Base-by-base conservation (phyloP, 2,329 filamentous ascomycete genomes). In the Metarhizium robertsii region DNA sequence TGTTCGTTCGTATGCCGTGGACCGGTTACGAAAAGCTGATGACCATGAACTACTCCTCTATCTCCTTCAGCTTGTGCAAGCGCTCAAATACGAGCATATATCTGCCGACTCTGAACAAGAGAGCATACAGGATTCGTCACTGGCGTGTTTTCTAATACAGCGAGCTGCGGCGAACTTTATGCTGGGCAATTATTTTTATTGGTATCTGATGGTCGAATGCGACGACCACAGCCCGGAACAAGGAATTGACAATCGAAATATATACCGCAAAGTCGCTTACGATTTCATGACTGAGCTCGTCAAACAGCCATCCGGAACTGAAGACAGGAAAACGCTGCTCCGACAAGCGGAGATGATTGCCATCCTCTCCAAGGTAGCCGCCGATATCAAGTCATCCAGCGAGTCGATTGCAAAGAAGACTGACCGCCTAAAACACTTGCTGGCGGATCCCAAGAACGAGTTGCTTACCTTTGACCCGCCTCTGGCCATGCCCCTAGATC, bases 191-290 rank as follows among this genome's bases (percentile, higher is more conserved):
- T 96, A 95, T 71, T 83, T 99, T 54, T 90, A 96, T 69, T 99
- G 94, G 94, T 99, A 97, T 69, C 79, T 99, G 2, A 96, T 96
- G 85, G 94, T 99, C 1, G 95, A 99, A 72, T 95, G 92, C 62
- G 90, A 95, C 62, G 92, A 96, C 67, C 77, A 79, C 57, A 91
- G 87, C 61, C 83, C 84, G 3, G 87, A 90, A 47, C 89, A 92
- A 62, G 80, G 84, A 25, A 77, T 83, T 4, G 84, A 86, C 55
- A 87, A 92, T 66, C 87, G 89, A 49, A 88, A 89, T 59, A 84
- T 97, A 18, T 99, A 96, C 70, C 87, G 89, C 32, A 91, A 92
- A 63, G 89, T 99, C 8, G 92, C 94, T 57, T 99, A 91, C 65
- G 90, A 97, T 66, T 99, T 97, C 69, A 96, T 97, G 91, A 78